Conservation (phyloP, 2,329 filamentous ascomycete genomes). For the Neopestalotiopsis clavispora region DNA sequence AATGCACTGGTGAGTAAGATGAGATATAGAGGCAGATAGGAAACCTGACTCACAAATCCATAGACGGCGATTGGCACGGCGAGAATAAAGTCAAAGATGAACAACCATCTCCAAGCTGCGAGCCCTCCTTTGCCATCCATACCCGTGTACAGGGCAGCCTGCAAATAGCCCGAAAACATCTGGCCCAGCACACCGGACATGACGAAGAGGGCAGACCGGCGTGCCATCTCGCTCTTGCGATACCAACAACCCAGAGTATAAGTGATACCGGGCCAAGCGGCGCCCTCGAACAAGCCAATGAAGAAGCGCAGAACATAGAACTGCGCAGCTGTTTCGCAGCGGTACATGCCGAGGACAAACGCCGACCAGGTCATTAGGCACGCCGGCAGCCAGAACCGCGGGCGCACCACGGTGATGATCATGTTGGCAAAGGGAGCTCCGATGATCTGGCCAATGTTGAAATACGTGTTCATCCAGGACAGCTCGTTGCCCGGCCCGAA, state of each 20-base stretch:
- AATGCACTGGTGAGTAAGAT: slow-evolving; percentile 1
- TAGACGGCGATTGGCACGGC: slow-evolving; percentile 22
- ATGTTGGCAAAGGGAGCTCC: slow-evolving; percentile 49
- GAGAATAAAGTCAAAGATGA: slow-evolving; percentile 46
- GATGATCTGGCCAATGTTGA: slow-evolving; percentile 50
- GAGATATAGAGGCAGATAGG: background rate
- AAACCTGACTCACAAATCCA: slow-evolving; percentile 19
- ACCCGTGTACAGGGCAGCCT: slow-evolving; percentile 44
- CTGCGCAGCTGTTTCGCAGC: slow-evolving; percentile 41
- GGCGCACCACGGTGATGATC: slow-evolving; percentile 47
- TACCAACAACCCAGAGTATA: slow-evolving; percentile 64
- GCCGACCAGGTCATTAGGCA: slow-evolving; percentile 43
- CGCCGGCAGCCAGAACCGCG: slow-evolving; percentile 45
- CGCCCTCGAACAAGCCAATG: slow-evolving; percentile 59
- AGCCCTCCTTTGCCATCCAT: slow-evolving; percentile 43
- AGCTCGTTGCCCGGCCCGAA: slow-evolving; percentile 47
- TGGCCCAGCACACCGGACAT: slow-evolving; percentile 40
- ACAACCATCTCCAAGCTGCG: slow-evolving; percentile 51
- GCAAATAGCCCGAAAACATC: slow-evolving; percentile 50
- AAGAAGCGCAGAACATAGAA: slow-evolving; percentile 57
- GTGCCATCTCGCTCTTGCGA: slow-evolving; percentile 60
- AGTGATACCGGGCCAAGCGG: slow-evolving; percentile 60
- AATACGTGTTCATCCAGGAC: slow-evolving; percentile 51
- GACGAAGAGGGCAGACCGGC: slow-evolving; percentile 53
- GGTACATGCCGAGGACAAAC: slow-evolving; percentile 46